Evolutionary conservation across 139 green algal species (phyloP), one percentile per base, ranked within the genome.

Genomic region (Chlamydomonas sp.): DNA sequence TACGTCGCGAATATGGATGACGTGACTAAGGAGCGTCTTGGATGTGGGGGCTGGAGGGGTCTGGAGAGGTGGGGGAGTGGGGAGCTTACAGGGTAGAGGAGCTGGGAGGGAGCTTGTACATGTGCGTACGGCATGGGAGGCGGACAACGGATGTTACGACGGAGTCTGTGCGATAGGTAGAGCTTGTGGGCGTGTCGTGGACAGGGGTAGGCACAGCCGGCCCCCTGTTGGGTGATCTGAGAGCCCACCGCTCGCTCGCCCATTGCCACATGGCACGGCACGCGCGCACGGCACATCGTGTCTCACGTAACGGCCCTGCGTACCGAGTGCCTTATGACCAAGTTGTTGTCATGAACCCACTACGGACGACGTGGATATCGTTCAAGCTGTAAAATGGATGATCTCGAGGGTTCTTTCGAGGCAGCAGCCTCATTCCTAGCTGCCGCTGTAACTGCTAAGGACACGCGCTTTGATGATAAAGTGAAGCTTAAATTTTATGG

Each of bases 401-500:
- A 90, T 20, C 57, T 64, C 14, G 71, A 90, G 31, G 79, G 74
- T 15, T 5, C 64, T 9, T 90, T 90, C 14, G 49, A 8, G 4
- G 57, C 66, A 12, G 86, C 86, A 10, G 86, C 86, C 1, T 76
- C 63, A 58, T 86, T 86, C 64, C 61, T 90, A 4, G 71, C 73
- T 12, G 16, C 79, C 57, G 79, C 86, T 7, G 86, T 90, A 12
- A 76, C 63, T 59, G 5, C 71, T 8, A 87, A 87, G 67, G 80
- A 90, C 63, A 49, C 61, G 3, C 61, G 78, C 2, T 90, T 90
- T 68, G 16, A 63, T 15, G 79, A 86, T 8, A 85, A 85, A 18
- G 62, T 80, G 17, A 89, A 89, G 18, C n/a, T 88, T 57, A 57
- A 83, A 17, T 83, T 88, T 20, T 88, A 88, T 62, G 84, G 84